Evolutionary conservation across 1,284 basidiomycete genomes (phyloP).

Genomic region (Kalmanozyma brasiliensis): DNA sequence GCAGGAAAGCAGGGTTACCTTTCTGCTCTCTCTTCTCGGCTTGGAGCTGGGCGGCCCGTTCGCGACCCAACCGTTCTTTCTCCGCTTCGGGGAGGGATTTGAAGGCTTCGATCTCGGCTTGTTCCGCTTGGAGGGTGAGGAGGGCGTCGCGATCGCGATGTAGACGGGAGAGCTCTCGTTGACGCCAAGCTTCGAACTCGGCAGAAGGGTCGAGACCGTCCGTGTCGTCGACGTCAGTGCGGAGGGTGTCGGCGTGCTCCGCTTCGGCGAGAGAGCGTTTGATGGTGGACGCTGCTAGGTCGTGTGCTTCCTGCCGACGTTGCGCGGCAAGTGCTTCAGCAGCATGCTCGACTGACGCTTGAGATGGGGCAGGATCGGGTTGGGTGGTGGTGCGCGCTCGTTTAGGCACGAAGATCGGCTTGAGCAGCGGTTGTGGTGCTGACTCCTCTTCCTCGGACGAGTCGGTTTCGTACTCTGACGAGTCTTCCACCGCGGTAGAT

Average conservation of each 20-base stretch:
- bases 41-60: constrained; percentile 13
- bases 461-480: constrained; percentile 73
- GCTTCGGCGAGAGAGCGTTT: constrained; percentile 84
- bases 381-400: constrained; percentile 69
- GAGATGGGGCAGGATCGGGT: constrained; percentile 4
- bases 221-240: constrained; percentile 87
- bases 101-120: constrained; percentile 87
- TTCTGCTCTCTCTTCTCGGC: constrained; percentile 72
- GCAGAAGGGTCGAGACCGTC: constrained; percentile 88
- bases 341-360: constrained; percentile 48
- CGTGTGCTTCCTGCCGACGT: constrained; percentile 81
- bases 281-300: constrained; percentile 87
- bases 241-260: constrained; percentile 81
- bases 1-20: constrained; percentile 88
- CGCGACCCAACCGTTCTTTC: constrained; percentile 69
- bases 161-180: constrained; percentile 89
- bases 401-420: constrained; percentile 92
- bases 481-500: constrained; percentile 5
- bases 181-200: constrained; percentile 95
- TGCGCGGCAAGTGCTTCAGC: constrained; percentile 77
- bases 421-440: constrained; percentile 74
- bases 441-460: constrained; percentile 70
- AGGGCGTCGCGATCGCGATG: constrained; percentile 89
- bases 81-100: constrained; percentile 91
- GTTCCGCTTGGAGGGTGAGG: constrained; percentile 79